These are phyloP conservation scores for Rhodamnia argentea DNA, from an alignment of 345 rosid genomes.

Conservation along the genomic window DNA sequence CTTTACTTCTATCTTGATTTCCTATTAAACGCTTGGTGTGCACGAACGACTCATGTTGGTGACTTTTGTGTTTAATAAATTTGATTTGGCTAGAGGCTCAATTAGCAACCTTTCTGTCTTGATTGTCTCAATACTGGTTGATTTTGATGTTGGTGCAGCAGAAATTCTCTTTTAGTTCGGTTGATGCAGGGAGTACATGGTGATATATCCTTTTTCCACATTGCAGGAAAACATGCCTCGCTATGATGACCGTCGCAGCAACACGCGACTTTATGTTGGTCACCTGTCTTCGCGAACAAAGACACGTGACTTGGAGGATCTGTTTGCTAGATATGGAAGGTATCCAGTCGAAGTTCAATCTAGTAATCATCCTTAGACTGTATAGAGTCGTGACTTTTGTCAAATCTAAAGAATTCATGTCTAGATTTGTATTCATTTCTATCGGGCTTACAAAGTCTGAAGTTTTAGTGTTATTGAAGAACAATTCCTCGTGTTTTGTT, in stretches of 20 bases:
- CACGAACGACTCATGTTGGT: neutral
- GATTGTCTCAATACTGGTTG: neutral
- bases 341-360: slow-evolving; percentile 4
- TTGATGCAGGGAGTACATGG: neutral
- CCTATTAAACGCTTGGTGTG: neutral
- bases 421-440: neutral
- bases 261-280: slow-evolving; percentile 70
- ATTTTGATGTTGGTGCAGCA: neutral
- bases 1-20: neutral
- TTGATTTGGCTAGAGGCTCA: neutral
- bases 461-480: neutral
- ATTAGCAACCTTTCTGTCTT: neutral
- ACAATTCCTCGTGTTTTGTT: neutral
- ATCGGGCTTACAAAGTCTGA: neutral
- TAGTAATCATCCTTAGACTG: neutral
- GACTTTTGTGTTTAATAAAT: neutral
- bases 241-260: slow-evolving; percentile 55
- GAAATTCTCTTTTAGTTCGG: neutral
- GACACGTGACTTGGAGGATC: slow-evolving; percentile 62
- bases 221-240: slow-evolving; percentile 49
- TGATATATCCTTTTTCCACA: neutral
- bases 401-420: neutral
- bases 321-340: slow-evolving; percentile 78
- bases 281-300: slow-evolving; percentile 56
- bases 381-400: neutral